Evolutionary conservation across 345 rosid genomes (phyloP).

Genomic region (Rhizophora mangle): DNA sequence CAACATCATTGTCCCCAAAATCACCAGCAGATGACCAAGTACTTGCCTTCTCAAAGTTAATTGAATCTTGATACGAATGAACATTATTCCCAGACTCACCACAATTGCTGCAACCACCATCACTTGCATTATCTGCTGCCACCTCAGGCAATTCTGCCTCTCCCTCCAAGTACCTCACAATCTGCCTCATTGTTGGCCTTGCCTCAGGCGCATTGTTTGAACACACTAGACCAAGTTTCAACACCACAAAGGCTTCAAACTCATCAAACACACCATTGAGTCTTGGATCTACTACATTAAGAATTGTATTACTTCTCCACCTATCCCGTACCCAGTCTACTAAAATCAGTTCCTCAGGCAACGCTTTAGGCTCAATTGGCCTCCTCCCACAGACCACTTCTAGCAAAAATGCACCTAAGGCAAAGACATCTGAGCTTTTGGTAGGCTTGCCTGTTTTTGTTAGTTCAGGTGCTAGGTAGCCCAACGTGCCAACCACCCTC

Average conservation of each 20-base stretch:
- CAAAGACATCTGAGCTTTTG: conserved; percentile 73
- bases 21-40: conserved; percentile 33
- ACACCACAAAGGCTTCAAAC: conserved; percentile 47
- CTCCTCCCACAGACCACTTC: conserved; percentile 88
- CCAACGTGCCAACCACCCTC: conserved; percentile 88
- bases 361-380: conserved; percentile 73
- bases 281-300: conserved; percentile 66
- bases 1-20: conserved; percentile 38
- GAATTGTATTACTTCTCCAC: conserved; percentile 60
- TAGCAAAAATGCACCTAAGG: conserved; percentile 80
- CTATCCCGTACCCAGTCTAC: conserved; percentile 90
- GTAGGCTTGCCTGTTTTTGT: conserved; percentile 79
- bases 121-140: conserved; percentile 19
- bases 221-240: conserved; percentile 78
- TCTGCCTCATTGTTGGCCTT: conserved; percentile 79
- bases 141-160: conserved; percentile 16
- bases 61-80: conserved; percentile 44
- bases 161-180: conserved; percentile 69
- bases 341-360: conserved; percentile 83
- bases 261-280: conserved; percentile 59
- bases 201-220: conserved; percentile 54
- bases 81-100: conserved; percentile 45
- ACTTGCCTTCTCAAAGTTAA: conserved; percentile 37
- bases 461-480: conserved; percentile 91
- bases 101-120: conserved; percentile 14